These are phyloP conservation scores for Backusella parvicylindrica DNA, from an alignment of 192 early-diverging fungal genomes.

Conservation along the genomic window DNA sequence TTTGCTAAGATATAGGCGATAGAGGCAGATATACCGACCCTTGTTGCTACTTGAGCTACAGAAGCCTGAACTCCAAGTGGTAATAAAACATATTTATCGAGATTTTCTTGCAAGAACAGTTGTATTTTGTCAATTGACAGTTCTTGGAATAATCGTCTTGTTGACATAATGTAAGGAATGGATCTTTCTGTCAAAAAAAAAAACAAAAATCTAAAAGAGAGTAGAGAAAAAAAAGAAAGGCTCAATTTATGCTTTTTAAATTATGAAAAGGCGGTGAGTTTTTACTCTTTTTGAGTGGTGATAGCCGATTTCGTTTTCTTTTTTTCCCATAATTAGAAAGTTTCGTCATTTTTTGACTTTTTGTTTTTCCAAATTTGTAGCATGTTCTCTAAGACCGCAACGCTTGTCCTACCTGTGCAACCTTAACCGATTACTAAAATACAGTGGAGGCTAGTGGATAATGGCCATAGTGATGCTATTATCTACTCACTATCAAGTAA, in stretches of 20 bases:
- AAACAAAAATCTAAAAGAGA: not conserved
- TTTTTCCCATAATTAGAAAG: not conserved
- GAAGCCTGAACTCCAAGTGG: slow-evolving; percentile 3
- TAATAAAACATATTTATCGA: not conserved
- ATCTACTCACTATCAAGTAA: no score
- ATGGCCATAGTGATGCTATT: no score
- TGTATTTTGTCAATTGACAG: not conserved
- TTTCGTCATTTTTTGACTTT: not conserved
- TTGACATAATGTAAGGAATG: not conserved
- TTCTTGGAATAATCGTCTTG: not conserved
- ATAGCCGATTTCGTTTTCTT: not conserved
- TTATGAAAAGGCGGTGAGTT: not conserved
- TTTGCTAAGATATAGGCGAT: slow-evolving; percentile 35
- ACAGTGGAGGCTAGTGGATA: no score
- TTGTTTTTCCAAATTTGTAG: not conserved
- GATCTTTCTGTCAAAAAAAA: not conserved
- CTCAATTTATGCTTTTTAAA: not conserved
- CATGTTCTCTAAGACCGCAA: not conserved
- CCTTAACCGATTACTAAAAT: no score
- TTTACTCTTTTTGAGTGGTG: not conserved
- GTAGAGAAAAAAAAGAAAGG: not conserved
- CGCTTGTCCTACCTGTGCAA: not conserved
- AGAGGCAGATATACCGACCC: not conserved
- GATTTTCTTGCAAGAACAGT: not conserved
- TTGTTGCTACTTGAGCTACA: not conserved